Base-by-base conservation (phyloP, 148 eudicot genomes). In the Pouteria glomerata region DNA sequence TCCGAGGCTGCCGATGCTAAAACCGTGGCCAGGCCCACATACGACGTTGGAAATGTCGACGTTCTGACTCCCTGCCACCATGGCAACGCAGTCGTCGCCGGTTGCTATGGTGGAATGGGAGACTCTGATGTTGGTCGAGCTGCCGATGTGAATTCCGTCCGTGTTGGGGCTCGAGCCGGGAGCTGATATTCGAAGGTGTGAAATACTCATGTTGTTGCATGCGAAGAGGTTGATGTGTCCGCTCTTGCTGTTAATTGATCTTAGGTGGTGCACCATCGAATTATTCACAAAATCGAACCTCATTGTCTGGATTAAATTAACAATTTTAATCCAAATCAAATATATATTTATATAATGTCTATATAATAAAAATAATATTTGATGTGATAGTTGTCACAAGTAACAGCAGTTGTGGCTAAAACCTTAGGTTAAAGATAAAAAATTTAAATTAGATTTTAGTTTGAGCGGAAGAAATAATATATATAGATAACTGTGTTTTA, bases 21-120 rank as follows among this genome's bases (percentile, higher is more conserved):
- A 81, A 0, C 90, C 96, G 26, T 90, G 96, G 0, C 96, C 90
- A 0, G 90, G 96, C 21, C 96, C 96, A 45, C 96, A 88, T 0
- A 39, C 0, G n/a, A 88, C 82, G 0, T 62, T 70, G 0, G 29
- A 4, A 2, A 90, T 70, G 44, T 75, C 70, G 3, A 90, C 74
- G 65, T 83, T 37, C 10, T 14, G 41, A 53, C 79, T 73, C 2
- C 90, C 92, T 0, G 79, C 53, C n/a, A 84, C 66, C 57, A 90
- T 80, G 21, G 92, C 70, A 18, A 90, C 41, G 62, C 92, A 90
- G 64, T 90, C 92, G 57, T 90, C 92, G 1, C 96, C 92, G 0
- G 88, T 84, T 19, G 79, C 71, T 0, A 90, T 85, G 30, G 30
- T 2, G 1, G 80, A 14, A 0, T 42, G 23, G 0, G 35, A 14